Conservation (phyloP, 176 grass and related monocot genomes). For the Ampelocalamus luodianensis region DNA sequence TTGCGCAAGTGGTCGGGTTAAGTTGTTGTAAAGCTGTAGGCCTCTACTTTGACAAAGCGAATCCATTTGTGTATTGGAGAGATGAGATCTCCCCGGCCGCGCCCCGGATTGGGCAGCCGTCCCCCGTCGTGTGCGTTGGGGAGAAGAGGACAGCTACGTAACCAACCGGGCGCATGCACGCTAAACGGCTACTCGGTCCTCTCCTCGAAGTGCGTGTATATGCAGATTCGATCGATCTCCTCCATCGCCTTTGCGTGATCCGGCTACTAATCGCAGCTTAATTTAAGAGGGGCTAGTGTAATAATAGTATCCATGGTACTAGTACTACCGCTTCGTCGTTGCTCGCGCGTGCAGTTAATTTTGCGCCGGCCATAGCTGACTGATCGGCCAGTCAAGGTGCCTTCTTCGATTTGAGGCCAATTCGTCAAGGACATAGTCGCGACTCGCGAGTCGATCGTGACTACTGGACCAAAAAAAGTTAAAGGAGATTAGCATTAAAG, state of each 20-base stretch:
- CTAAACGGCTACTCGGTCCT: too few relatives aligned
- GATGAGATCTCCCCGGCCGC: background rate
- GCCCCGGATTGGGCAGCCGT: constrained; percentile 26
- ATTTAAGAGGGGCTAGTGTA: background rate
- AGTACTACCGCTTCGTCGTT: constrained; percentile 19
- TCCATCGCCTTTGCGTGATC: constrained; percentile 35
- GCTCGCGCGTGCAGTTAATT: constrained; percentile 41
- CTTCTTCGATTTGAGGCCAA: constrained; percentile 21
- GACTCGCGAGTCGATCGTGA: background rate
- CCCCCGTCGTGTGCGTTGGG: constrained; percentile 4
- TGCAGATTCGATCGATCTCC: constrained; percentile 30
- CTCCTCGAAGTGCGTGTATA: background rate
- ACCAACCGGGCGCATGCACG: background rate
- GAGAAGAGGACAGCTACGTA: background rate
- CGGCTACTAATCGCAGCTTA: background rate
- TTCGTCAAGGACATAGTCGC: background rate
- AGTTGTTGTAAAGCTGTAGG: background rate
- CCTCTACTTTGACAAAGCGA: constrained; percentile 38
- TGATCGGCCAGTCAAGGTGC: constrained; percentile 16
- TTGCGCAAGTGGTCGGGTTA: constrained; percentile 12
- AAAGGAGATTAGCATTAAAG: background rate
- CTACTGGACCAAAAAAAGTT: background rate
- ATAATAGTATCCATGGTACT: background rate
- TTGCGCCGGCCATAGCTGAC: constrained; percentile 43
- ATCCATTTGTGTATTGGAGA: constrained; percentile 25